Conservation (phyloP, 2,329 filamentous ascomycete genomes). For the Epichloe sibirici region DNA sequence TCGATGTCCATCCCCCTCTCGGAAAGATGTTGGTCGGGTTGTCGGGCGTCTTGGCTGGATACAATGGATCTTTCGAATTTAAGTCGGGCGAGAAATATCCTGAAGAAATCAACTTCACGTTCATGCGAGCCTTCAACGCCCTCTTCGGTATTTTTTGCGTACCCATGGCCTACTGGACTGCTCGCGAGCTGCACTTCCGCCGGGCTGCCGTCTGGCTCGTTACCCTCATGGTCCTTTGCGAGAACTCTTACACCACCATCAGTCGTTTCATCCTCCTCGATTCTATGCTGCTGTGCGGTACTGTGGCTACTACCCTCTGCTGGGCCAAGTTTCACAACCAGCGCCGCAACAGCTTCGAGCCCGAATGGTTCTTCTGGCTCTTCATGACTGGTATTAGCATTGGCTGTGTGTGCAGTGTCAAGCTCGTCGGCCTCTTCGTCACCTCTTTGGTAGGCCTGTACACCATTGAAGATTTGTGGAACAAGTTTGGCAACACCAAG, state of each 20-base stretch:
- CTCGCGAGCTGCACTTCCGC: conserved; percentile 77
- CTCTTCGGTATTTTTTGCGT: conserved; percentile 88
- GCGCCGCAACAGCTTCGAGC: conserved; percentile 72
- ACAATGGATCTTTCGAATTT: conserved; percentile 99
- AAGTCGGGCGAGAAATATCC: conserved; percentile 97
- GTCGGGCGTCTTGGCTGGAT: conserved; percentile 89
- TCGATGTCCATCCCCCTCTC: conserved; percentile 83
- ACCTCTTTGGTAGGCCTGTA: conserved; percentile 92
- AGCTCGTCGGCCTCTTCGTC: conserved; percentile 93
- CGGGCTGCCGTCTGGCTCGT: conserved; percentile 88
- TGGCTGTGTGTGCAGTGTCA: conserved; percentile 95
- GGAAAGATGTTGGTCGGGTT: conserved; percentile 98
- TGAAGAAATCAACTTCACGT: conserved; percentile 87
- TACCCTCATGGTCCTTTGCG: conserved; percentile 92
- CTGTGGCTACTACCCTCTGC: conserved; percentile 93
- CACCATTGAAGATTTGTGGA: conserved; percentile 93
- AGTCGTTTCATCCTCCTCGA: conserved; percentile 96
- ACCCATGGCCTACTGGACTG: conserved; percentile 89
- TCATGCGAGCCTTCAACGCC: conserved; percentile 97
- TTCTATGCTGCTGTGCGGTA: conserved; percentile 97
- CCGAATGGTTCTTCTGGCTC: conserved; percentile 91
- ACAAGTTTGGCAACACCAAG: conserved; percentile 88
- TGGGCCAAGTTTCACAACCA: conserved; percentile 94
- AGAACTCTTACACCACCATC: conserved; percentile 99
- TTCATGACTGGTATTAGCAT: conserved; percentile 90